phyloP scores from a whole-genome alignment of 2,329 filamentous ascomycete species.

The Plenodomus lindquistii region DNA sequence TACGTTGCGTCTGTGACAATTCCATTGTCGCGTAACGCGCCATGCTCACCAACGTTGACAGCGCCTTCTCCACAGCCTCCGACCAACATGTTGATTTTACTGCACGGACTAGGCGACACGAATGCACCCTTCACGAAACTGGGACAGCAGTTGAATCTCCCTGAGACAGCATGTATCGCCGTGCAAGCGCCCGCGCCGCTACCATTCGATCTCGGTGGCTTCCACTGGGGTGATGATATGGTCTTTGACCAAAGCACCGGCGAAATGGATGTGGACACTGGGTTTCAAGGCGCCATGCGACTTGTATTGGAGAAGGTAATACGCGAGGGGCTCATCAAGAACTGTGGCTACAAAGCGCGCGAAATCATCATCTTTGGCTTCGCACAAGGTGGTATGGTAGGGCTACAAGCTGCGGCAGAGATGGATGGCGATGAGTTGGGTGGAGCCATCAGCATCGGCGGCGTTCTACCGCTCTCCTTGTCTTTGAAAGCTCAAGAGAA shows the following conservation, averaged over 20 bases:
- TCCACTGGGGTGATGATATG: constrained; percentile 65
- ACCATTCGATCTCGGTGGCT: constrained; percentile 69
- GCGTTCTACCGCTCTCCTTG: constrained; percentile 53
- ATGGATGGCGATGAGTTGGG: constrained; percentile 50
- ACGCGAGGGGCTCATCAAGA: constrained; percentile 49
- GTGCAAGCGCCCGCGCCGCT: constrained; percentile 72
- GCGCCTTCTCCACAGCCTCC: constrained; percentile 58
- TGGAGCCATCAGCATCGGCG: constrained; percentile 68
- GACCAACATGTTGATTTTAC: constrained; percentile 76
- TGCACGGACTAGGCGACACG: constrained; percentile 83
- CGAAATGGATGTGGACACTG: constrained; percentile 59
- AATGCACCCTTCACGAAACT: constrained; percentile 70
- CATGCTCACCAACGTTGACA: constrained; percentile 22
- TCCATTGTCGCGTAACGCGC: not conserved
- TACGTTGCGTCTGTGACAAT: constrained; percentile 34
- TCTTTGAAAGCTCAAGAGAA: constrained; percentile 34
- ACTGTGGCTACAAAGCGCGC: constrained; percentile 54
- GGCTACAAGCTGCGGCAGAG: constrained; percentile 50
- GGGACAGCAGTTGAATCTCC: constrained; percentile 69
- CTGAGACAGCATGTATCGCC: constrained; percentile 75
- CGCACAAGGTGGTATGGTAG: constrained; percentile 62
- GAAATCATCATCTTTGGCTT: constrained; percentile 61
- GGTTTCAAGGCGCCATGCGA: constrained; percentile 51
- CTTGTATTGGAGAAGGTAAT: constrained; percentile 52
- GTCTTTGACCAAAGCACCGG: constrained; percentile 58